Evolutionary conservation across 2,329 filamentous ascomycete genomes (phyloP).

Genomic region (Claviceps paspali): DNA sequence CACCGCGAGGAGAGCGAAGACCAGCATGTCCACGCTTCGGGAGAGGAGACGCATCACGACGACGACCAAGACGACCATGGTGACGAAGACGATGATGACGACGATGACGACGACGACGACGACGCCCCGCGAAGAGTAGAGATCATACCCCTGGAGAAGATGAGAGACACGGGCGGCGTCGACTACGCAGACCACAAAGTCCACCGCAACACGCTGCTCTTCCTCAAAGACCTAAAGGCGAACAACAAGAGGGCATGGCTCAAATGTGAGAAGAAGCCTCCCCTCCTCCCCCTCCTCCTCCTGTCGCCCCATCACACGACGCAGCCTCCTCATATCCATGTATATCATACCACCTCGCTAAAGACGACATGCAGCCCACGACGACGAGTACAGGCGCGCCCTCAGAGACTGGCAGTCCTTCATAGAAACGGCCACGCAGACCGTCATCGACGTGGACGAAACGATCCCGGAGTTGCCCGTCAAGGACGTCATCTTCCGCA

Average conservation of each 20-base stretch:
- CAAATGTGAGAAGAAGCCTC: conserved; percentile 40
- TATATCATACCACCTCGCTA: no score
- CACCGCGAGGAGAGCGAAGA: conserved; percentile 8
- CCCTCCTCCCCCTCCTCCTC: no score
- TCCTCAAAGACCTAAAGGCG: conserved; percentile 41
- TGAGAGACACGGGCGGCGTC: conserved; percentile 19
- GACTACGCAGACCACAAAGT: conserved; percentile 36
- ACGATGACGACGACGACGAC: conserved; percentile 23
- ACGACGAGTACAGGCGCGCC: conserved; percentile 62
- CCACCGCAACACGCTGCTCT: conserved; percentile 42
- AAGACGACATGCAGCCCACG: conserved; percentile 60
- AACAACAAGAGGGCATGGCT: conserved; percentile 46
- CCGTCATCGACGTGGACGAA: conserved; percentile 56
- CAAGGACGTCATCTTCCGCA: conserved; percentile 77
- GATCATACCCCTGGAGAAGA: conserved; percentile 20
- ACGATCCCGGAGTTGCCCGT: conserved; percentile 75
- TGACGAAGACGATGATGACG: conserved; percentile 14
- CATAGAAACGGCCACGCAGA: conserved; percentile 54
- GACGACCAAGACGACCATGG: conserved; percentile 8
- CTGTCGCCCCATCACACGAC: no score
- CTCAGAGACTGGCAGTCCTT: conserved; percentile 73
- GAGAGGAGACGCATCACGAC: conserved; percentile 13
- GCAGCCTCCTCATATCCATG: no score
- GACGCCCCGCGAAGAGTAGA: conserved; percentile 19
- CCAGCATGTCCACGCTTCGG: conserved; percentile 11